A percentile compares a stretch with the other conserved stretches of the same genome.
Evolutionary conservation across 306 rosid species (phyloP).

Genomic region (Sesbania bispinosa): DNA sequence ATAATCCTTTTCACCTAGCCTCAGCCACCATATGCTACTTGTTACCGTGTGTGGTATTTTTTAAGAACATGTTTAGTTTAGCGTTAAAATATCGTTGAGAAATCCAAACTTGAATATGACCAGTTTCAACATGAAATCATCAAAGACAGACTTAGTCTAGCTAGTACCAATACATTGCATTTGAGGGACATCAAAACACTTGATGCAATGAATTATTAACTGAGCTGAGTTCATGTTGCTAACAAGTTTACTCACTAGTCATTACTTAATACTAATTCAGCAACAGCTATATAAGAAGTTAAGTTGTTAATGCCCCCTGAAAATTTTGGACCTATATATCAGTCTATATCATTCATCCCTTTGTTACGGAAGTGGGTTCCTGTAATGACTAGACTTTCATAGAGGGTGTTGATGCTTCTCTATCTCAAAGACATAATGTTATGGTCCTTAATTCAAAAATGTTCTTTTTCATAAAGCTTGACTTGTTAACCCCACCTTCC

Average conservation of each 20-base stretch:
- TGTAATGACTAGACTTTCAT: slow-evolving; percentile 12
- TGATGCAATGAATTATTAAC: too few species aligned
- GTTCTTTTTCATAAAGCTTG: slow-evolving; percentile 28
- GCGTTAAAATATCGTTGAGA: too few species aligned
- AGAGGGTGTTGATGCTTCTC: slow-evolving; percentile 23
- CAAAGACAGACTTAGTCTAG: too few species aligned
- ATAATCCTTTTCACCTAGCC: not conserved
- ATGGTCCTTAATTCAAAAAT: slow-evolving; percentile 21
- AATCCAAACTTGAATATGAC: too few species aligned
- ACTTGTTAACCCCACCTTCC: slow-evolving; percentile 37
- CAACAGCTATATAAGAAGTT: not conserved
- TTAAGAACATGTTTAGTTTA: too few species aligned
- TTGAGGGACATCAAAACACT: too few species aligned
- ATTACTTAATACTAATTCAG: not conserved
- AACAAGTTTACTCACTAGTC: too few species aligned
- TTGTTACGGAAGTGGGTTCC: slow-evolving; percentile 19
- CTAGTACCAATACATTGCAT: too few species aligned
- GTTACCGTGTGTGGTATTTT: too few species aligned
- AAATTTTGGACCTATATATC: not conserved
- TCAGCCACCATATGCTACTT: too few species aligned
- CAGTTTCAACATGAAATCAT: too few species aligned
- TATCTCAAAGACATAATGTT: slow-evolving; percentile 26
- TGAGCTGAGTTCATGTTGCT: too few species aligned
- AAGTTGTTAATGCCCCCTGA: not conserved
- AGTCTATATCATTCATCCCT: slow-evolving; percentile 13